Percentiles rank a stretch among this genome's conserved stretches.
Conservation (phyloP, 192 early-diverging fungal species). For the Pilobolus umbonatus region DNA sequence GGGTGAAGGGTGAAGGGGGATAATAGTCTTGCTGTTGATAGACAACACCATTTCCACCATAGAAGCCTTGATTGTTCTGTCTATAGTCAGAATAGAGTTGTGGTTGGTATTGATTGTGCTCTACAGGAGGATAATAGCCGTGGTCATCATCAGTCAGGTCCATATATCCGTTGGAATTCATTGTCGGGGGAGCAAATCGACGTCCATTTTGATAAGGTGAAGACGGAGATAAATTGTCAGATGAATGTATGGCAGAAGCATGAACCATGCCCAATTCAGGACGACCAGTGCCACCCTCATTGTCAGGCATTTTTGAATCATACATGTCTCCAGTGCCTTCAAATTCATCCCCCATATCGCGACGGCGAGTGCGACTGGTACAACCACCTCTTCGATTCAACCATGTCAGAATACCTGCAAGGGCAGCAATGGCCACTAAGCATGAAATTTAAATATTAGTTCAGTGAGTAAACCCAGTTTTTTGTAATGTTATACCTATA, state of each 20-base stretch:
- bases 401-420: conserved; percentile 29
- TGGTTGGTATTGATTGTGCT: not conserved
- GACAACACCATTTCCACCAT: not conserved
- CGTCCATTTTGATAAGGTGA: conserved; percentile 22
- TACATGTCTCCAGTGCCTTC: conserved; percentile 22
- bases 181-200: conserved; percentile 13
- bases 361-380: conserved; percentile 11
- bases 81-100: not conserved
- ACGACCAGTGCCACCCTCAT: not conserved
- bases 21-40: conserved; percentile 7
- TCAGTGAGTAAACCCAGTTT: not conserved
- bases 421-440: conserved; percentile 26
- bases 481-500: conserved; percentile 12
- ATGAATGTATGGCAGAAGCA: conserved; percentile 5
- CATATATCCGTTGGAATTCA: conserved; percentile 15
- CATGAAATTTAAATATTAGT: not conserved
- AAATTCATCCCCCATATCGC: conserved; percentile 7
- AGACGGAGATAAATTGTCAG: conserved; percentile 10
- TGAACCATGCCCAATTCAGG: not conserved
- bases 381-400: conserved; percentile 33
- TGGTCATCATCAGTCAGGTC: conserved; percentile 20
- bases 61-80: not conserved
- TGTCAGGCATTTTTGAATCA: conserved; percentile 23
- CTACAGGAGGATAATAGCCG: not conserved
- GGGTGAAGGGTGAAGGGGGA: not conserved